Percentiles rank a stretch among this genome's conserved stretches.
Evolutionary conservation across 305 asterid genomes (phyloP).

Genomic region (Withania somnifera): DNA sequence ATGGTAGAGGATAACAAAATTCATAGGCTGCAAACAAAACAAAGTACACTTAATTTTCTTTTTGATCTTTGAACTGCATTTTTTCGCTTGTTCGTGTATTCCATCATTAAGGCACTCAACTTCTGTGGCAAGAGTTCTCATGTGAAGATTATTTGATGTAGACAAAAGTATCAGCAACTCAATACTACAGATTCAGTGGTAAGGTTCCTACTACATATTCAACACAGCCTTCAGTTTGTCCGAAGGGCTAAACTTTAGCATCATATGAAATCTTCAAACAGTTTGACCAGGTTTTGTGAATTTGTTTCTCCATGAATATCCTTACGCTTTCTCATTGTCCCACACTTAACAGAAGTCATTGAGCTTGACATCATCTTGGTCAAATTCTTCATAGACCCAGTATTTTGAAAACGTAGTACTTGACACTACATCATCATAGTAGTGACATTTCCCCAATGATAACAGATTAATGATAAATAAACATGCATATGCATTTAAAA

Average conservation of each 20-base stretch:
- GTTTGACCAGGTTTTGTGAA: background rate
- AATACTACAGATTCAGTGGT: background rate
- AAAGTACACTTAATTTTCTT: background rate
- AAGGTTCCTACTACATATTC: background rate
- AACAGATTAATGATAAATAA: background rate
- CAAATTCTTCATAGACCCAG: background rate
- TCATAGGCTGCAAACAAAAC: background rate
- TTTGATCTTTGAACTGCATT: background rate
- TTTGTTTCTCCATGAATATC: background rate
- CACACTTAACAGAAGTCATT: background rate
- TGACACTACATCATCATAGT: background rate
- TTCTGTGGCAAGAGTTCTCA: background rate
- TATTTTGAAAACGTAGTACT: background rate
- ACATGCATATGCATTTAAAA: background rate
- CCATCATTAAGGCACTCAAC: background rate
- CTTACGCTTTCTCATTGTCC: background rate
- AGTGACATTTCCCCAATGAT: background rate
- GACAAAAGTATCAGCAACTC: background rate
- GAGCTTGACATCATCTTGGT: background rate
- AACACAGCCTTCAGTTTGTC: background rate
- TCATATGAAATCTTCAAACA: background rate
- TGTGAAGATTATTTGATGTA: background rate
- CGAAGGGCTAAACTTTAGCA: background rate
- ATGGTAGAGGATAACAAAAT: background rate
- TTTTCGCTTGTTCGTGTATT: background rate